Evolutionary conservation across 257 asterid genomes (phyloP), one percentile per base, ranked within the genome.

Genomic region (Avicennia marina): DNA sequence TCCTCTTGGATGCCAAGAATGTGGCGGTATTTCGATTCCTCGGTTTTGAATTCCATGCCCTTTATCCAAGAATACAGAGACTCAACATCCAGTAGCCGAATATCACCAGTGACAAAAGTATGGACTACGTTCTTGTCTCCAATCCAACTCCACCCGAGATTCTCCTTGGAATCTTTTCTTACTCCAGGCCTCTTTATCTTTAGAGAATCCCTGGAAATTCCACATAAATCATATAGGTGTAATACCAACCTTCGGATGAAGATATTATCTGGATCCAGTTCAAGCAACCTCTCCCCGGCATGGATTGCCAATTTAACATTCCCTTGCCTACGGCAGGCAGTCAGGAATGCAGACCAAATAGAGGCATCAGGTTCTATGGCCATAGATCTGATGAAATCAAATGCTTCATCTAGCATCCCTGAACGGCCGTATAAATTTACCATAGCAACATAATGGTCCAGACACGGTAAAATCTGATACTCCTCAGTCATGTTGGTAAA

Each of bases 361-460:
- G 82, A 60, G 62, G 56, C 75, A 68, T 77, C 81, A 1, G 75
- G 86, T 63, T 86, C 71, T 11, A 79, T 33, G 2, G 69, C 60
- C 83, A 81, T 74, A 55, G 50, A 58, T 29, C 42, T 36, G 25
- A 89, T 72, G 70, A 86, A 79, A 17, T 79, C 72, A 52, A 70
- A 56, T 29, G 89, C 95, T 69, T 81, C 82, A 54, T 86, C 86
- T 25, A 89, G 81, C 76, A 60, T 70, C 58, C 94, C 91, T 7
- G 91, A 81, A 27, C 84, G 94, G 17, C 97, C 95, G 40, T 66
- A 75, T 60, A 89, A 58, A 68, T 73, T 69, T 31, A 86, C 77
- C 95, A 86, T 81, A 22, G 91, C 94, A 19, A 64, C 76, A 53
- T 70, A 83, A 68, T 83, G 97, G 46, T 83, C 94, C 56, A 83